Conservation (phyloP, 257 asterid species). For the Penstemon davidsonii region DNA sequence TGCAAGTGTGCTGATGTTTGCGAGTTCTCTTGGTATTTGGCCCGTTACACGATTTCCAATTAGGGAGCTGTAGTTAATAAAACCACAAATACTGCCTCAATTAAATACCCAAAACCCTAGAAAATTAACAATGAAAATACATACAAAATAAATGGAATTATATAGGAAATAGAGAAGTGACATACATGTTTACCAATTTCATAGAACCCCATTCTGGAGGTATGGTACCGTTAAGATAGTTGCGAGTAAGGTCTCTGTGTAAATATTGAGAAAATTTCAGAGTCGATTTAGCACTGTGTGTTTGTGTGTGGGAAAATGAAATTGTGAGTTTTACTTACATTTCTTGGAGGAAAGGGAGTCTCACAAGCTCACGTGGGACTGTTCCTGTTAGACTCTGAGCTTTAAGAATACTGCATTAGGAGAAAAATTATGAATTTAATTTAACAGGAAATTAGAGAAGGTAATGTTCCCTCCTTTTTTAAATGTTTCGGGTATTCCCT, state of each 20-base stretch:
- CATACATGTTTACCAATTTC: conserved; percentile 57
- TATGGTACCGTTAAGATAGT: conserved; percentile 69
- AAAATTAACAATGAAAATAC: background rate
- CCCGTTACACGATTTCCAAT: conserved; percentile 64
- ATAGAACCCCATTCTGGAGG: conserved; percentile 76
- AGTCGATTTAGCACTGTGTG: background rate
- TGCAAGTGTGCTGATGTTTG: conserved; percentile 59
- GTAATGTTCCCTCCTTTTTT: no score
- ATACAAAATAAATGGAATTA: no score
- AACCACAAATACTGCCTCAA: conserved; percentile 17
- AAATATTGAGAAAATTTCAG: no score
- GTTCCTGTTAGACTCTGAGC: conserved; percentile 51
- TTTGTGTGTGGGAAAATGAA: background rate
- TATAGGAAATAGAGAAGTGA: no score
- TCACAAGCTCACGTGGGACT: conserved; percentile 45
- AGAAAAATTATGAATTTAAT: background rate
- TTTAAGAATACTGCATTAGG: conserved; percentile 45
- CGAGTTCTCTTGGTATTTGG: conserved; percentile 50
- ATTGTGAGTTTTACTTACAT: conserved; percentile 37
- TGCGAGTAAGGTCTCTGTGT: conserved; percentile 61
- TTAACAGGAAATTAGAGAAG: background rate
- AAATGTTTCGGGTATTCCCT: no score
- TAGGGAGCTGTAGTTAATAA: conserved; percentile 50
- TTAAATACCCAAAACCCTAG: background rate
- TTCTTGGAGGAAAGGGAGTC: conserved; percentile 55